These are phyloP conservation scores for Lodderomyces beijingensis DNA, from an alignment of 1,139 yeast species.

Conservation along the genomic window DNA sequence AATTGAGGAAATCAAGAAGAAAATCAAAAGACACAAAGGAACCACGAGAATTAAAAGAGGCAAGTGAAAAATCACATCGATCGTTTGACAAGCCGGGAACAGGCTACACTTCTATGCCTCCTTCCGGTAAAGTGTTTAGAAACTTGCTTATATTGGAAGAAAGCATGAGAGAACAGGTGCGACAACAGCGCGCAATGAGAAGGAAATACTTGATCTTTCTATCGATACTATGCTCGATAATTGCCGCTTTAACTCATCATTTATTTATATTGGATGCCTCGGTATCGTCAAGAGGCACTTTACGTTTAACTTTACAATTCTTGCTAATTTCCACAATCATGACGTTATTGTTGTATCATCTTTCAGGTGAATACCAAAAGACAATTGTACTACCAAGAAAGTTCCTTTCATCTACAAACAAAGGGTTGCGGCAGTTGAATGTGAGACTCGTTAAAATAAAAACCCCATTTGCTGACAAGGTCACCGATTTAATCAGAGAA, in stretches of 20 bases:
- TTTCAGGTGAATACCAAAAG: slow-evolving; percentile 85
- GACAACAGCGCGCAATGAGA: slow-evolving; percentile 64
- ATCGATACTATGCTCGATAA: slow-evolving; percentile 44
- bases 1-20: neutral
- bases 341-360: slow-evolving; percentile 70
- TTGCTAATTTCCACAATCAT: slow-evolving; percentile 62
- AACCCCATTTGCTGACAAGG: slow-evolving; percentile 50
- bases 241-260: slow-evolving; percentile 40
- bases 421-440: slow-evolving; percentile 81
- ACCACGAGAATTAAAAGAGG: slow-evolving; percentile 26
- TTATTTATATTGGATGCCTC: slow-evolving; percentile 27
- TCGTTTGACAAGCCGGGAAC: slow-evolving; percentile 29
- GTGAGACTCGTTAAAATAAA: slow-evolving; percentile 70
- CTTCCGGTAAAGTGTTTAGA: slow-evolving; percentile 71
- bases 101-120: slow-evolving; percentile 46
- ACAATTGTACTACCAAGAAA: slow-evolving; percentile 79
- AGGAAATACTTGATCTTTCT: slow-evolving; percentile 72
- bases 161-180: slow-evolving; percentile 72
- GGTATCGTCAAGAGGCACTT: slow-evolving; percentile 24
- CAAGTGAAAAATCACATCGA: slow-evolving; percentile 28
- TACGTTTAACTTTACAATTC: slow-evolving; percentile 53
- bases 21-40: slow-evolving; percentile 19
- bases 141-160: slow-evolving; percentile 82
- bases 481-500: slow-evolving; percentile 44
- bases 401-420: slow-evolving; percentile 76